phyloP scores from a whole-genome alignment of 768 basidiomycete genomes.

The Boletellus emodensis region DNA sequence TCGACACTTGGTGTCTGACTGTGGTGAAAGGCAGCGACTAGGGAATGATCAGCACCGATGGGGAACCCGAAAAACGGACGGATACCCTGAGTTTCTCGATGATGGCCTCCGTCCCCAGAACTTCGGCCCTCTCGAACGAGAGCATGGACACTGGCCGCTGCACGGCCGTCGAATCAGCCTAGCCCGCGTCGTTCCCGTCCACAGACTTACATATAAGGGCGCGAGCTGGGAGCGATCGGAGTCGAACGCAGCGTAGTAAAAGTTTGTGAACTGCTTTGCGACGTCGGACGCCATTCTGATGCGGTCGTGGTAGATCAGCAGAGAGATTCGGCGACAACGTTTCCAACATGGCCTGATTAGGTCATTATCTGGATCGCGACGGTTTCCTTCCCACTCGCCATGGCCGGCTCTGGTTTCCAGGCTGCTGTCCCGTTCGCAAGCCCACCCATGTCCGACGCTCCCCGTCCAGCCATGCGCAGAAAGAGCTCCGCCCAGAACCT shows the following conservation, averaged over 20 bases:
- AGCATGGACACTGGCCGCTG: constrained; percentile 84
- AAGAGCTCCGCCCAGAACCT: constrained; percentile 86
- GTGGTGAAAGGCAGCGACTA: constrained; percentile 77
- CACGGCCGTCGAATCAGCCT: constrained; percentile 21
- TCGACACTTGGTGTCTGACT: constrained; percentile 78
- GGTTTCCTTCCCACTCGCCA: constrained; percentile 5
- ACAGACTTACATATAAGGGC: constrained; percentile 71
- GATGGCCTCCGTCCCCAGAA: constrained; percentile 55
- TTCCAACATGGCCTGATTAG: constrained; percentile 14
- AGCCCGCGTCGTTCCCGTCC: constrained; percentile 17
- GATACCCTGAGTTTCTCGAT: constrained; percentile 70
- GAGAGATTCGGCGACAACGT: constrained; percentile 1
- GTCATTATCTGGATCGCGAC: constrained; percentile 6
- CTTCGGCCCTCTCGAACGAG: constrained; percentile 65
- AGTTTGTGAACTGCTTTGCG: constrained; percentile 75
- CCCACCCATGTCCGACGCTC: constrained; percentile 27
- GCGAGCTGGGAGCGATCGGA: constrained; percentile 49
- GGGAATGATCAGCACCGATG: background rate
- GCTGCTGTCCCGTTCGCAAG: constrained; percentile 17
- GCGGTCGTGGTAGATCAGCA: constrained; percentile 10
- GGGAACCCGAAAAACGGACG: background rate
- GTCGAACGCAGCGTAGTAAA: constrained; percentile 83
- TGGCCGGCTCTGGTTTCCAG: constrained; percentile 10
- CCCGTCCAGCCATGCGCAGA: constrained; percentile 67
- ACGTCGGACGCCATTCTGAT: constrained; percentile 54